Percentiles rank a stretch among this genome's conserved stretches.
phyloP scores from a whole-genome alignment of 805 yeast species.

The Candida odintsovae region DNA sequence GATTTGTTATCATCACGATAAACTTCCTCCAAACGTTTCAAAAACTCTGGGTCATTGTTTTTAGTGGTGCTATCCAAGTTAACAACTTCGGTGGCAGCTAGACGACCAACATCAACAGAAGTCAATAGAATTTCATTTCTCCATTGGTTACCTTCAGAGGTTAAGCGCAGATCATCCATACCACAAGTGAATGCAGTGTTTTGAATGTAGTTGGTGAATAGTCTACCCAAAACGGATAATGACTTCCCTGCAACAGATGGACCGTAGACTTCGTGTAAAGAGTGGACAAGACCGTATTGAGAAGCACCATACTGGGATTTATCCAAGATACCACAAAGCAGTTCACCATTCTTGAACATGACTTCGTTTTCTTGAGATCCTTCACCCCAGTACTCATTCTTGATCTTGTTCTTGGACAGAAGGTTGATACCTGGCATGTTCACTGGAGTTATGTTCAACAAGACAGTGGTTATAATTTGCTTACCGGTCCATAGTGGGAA shows the following conservation, averaged over 20 bases:
- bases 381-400: conserved; percentile 91
- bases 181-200: conserved; percentile 97
- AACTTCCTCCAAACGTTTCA: conserved; percentile 88
- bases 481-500: conserved; percentile 96
- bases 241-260: conserved; percentile 85
- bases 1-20: conserved; percentile 88
- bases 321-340: conserved; percentile 89
- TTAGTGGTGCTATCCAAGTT: conserved; percentile 53
- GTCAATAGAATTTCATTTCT: conserved; percentile 76
- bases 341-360: conserved; percentile 78
- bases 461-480: conserved; percentile 88
- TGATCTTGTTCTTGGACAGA: conserved; percentile 78
- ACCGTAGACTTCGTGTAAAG: conserved; percentile 94
- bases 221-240: conserved; percentile 86
- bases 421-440: conserved; percentile 90
- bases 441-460: conserved; percentile 81
- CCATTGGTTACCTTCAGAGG: conserved; percentile 86
- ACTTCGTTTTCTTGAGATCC: conserved; percentile 84
- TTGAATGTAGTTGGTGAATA: conserved; percentile 91
- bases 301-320: conserved; percentile 99
- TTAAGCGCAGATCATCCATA: conserved; percentile 96
- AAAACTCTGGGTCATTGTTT: conserved; percentile 66
- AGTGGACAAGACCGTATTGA: conserved; percentile 93
- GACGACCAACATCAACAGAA: conserved; percentile 77
- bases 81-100: conserved; percentile 93